Conservation (phyloP, 2,329 filamentous ascomycete genomes). For the Epichloe typhina region DNA sequence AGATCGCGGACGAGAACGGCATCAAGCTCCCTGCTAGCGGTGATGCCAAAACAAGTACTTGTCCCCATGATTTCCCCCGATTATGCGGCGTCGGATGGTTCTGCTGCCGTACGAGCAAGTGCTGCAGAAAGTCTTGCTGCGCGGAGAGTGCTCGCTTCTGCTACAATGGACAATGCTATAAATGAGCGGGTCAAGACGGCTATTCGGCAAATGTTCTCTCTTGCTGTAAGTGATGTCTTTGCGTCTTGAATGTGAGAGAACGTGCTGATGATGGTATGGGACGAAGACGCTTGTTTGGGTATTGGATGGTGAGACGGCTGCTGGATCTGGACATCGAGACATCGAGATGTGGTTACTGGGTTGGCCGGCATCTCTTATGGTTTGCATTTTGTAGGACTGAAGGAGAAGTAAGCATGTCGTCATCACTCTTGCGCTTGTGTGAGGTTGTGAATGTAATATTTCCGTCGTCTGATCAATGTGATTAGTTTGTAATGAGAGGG, state of each 20-base stretch:
- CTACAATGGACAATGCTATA: constrained; percentile 6
- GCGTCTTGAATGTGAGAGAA: neutral
- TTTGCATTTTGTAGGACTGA: no score
- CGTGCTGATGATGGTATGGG: neutral
- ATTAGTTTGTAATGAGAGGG: no score
- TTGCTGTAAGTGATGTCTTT: neutral
- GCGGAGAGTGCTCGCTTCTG: constrained; percentile 3
- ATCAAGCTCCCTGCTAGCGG: neutral
- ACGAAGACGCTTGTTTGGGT: neutral
- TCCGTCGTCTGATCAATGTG: no score
- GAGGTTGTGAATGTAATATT: no score
- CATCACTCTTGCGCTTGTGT: no score
- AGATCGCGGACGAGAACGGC: constrained; percentile 3
- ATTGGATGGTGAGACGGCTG: neutral
- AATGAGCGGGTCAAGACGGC: neutral
- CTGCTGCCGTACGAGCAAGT: constrained; percentile 7
- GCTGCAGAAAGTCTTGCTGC: constrained; percentile 6
- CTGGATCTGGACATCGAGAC: neutral
- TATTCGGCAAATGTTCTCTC: neutral
- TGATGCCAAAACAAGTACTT: neutral
- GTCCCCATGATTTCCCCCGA: constrained; percentile 4
- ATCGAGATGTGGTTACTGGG: neutral
- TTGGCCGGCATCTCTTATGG: no score
- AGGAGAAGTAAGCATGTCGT: no score
- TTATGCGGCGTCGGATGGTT: constrained; percentile 2